phyloP scores from a whole-genome alignment of 2,329 filamentous ascomycete genomes.

The Alternaria solani region DNA sequence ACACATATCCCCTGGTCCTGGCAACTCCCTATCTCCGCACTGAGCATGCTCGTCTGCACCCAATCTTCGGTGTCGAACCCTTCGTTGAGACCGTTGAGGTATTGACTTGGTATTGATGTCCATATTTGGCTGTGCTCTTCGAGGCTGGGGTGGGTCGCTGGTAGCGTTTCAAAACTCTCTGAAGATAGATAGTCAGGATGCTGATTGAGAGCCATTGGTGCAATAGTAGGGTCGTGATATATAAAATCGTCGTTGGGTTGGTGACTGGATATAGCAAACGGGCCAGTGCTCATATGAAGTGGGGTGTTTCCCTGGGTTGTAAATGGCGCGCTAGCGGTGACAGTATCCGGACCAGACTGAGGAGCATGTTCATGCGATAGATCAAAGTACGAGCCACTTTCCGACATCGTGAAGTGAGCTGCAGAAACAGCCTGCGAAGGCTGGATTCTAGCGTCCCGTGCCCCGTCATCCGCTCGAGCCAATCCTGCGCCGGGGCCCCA shows the following conservation, averaged over 20 bases:
- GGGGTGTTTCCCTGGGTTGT: neutral
- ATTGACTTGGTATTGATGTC: neutral
- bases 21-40: neutral
- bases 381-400: neutral
- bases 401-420: neutral
- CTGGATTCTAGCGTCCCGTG: neutral
- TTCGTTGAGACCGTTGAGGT: neutral
- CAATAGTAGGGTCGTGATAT: neutral
- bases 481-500: neutral
- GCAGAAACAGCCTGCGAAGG: neutral
- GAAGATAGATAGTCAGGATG: neutral
- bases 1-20: neutral
- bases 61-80: neutral
- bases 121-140: neutral
- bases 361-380: neutral
- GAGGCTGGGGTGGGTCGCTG: neutral
- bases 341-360: neutral
- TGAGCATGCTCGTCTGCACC: neutral
- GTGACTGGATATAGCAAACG: neutral
- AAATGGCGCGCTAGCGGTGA: neutral
- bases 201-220: neutral
- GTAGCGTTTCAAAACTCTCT: neutral
- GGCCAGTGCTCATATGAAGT: neutral
- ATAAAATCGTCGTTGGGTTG: neutral
- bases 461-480: neutral